Evolutionary conservation across 106 monocot genomes (phyloP), one percentile per base, ranked within the genome.

Genomic region (Triglochin maritima): DNA sequence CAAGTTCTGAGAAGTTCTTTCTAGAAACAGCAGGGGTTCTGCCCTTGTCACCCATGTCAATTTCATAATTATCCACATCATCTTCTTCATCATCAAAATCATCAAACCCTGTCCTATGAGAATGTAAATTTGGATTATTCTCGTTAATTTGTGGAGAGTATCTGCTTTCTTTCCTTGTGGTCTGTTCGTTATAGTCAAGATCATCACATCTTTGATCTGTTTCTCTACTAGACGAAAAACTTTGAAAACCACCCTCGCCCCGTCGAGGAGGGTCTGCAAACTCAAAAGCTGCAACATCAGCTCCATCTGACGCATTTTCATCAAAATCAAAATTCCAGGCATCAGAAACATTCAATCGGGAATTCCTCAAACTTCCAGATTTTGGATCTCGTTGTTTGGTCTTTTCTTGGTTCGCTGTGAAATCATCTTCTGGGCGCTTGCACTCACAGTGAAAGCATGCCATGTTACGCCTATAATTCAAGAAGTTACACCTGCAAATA

Each of bases 311-410:
- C 66, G 89, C 96, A 70, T 96, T 83, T 52, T 98, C 96, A 71
- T 98, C 96, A 80, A 98, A 98, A 81, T 91, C 91, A 71, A 98
- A 86, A 77, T 98, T 98, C 91, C 91, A 98, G 1, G 91, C 86
- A 72, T 84, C 74, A 49, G 88, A 84, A 77, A 92, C 77, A 75
- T 81, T 84, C 46, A 70, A 43, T 49, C 76, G 77, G 9, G 71
- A n/a, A 54, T 71, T 56, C 63, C 78, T 82, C 51, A 59, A 69
- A 43, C 48, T 56, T 74, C 69, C 59, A 43, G 70, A 71, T 50
- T 49, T 17, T 46, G 65, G 64, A 44, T 70, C 79, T 46, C 59
- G 60, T 68, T 80, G 76, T 54, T 71, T 83, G 65, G 59, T 48
- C 11, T 79, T 76, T 43, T 71, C 75, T 75, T 84, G 75, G 71